Evolutionary conservation across 2,329 filamentous ascomycete genomes (phyloP).

Genomic region (Ophiostoma ips): DNA sequence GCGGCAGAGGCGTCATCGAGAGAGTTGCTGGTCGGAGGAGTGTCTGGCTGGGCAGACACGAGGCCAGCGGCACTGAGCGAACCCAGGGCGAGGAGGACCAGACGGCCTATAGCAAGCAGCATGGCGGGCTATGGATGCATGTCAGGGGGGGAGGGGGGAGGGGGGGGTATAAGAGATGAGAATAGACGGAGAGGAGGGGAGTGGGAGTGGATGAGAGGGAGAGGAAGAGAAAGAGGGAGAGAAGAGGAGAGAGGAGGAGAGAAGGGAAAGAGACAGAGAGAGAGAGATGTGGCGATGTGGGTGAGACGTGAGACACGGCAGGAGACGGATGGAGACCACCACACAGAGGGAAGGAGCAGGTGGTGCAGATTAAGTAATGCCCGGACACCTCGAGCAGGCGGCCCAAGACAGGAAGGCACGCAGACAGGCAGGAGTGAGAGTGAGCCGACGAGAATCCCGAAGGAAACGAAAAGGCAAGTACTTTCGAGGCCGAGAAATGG

Average conservation of each 20-base stretch:
- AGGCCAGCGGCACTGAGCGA: neutral
- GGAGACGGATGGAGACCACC: neutral
- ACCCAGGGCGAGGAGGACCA: slow-evolving; percentile 8
- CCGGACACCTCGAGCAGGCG: no score
- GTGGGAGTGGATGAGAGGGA: neutral
- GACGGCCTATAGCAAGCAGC: slow-evolving; percentile 9
- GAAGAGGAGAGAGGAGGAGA: neutral
- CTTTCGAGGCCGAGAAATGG: neutral
- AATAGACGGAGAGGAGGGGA: neutral
- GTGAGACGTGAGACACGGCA: neutral
- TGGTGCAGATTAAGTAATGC: neutral
- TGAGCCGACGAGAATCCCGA: neutral
- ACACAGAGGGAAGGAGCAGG: neutral
- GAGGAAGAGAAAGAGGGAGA: neutral
- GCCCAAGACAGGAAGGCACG: no score
- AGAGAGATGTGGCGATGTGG: neutral
- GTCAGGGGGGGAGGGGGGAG: neutral
- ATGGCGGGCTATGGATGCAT: slow-evolving; percentile 9
- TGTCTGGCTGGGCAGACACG: neutral
- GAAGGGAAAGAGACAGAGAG: neutral
- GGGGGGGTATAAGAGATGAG: neutral
- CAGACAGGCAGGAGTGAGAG: neutral
- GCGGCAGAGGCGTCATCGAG: neutral
- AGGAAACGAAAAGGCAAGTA: neutral
- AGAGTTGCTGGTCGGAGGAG: neutral